These are phyloP conservation scores for Lipomyces yamanashiensis DNA, from an alignment of 805 yeast genomes.

Conservation along the genomic window DNA sequence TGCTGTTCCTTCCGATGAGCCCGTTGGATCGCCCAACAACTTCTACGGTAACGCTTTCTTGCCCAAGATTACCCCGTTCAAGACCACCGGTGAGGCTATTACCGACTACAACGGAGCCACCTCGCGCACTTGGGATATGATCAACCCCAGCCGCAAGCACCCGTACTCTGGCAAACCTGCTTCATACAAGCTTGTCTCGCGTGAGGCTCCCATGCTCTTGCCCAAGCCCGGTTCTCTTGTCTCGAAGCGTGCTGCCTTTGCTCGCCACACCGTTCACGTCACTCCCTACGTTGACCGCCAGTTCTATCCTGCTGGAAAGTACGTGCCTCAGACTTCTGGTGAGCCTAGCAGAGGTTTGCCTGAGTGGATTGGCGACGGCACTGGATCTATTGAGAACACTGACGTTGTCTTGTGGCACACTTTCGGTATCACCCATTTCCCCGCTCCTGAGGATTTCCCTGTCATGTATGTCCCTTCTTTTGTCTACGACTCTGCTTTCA, in stretches of 20 bases:
- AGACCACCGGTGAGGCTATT: constrained; percentile 62
- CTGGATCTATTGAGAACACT: constrained; percentile 52
- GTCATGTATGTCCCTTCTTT: constrained; percentile 58
- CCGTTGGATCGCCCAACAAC: constrained; percentile 70
- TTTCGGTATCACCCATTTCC: constrained; percentile 84
- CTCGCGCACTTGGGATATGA: constrained; percentile 76
- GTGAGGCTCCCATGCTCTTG: constrained; percentile 72
- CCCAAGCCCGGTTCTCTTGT: constrained; percentile 77
- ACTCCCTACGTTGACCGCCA: constrained; percentile 74
- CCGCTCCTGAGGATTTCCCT: constrained; percentile 89
- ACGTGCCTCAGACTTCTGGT: constrained; percentile 47
- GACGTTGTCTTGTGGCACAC: constrained; percentile 80
- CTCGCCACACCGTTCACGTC: constrained; percentile 66
- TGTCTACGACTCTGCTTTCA: neutral
- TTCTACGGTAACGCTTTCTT: constrained; percentile 79
- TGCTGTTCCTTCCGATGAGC: constrained; percentile 61
- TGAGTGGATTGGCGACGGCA: constrained; percentile 46
- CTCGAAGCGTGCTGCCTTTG: constrained; percentile 83
- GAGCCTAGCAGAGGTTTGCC: constrained; percentile 42
- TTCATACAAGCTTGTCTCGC: constrained; percentile 75
- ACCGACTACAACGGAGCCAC: constrained; percentile 65
- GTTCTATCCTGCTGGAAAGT: constrained; percentile 73
- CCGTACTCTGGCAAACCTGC: constrained; percentile 75
- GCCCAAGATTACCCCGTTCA: constrained; percentile 66
- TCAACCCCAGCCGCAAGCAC: constrained; percentile 70